Percentiles rank a stretch among this genome's conserved stretches.
phyloP scores from a whole-genome alignment of 768 basidiomycete species.

The Naematelia aurantialba region DNA sequence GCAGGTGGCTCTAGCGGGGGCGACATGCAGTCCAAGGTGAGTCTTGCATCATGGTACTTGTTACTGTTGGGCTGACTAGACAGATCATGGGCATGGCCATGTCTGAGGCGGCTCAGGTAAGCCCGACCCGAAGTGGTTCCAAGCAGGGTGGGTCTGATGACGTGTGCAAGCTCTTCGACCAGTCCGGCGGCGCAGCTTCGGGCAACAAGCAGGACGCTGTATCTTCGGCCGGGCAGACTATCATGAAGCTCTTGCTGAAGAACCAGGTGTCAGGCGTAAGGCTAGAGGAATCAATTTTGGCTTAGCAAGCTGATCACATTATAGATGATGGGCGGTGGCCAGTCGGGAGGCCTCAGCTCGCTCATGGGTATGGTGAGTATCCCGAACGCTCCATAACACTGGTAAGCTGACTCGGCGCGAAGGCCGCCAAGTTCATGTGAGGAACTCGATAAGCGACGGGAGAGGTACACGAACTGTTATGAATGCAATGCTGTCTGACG shows the following conservation, averaged over 20 bases:
- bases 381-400: not conserved
- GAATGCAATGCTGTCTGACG: not conserved
- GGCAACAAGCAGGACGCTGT: conserved; percentile 67
- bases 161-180: conserved; percentile 61
- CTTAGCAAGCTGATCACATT: conserved; percentile 12
- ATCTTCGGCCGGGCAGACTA: conserved; percentile 77
- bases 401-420: not conserved
- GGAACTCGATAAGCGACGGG: not conserved
- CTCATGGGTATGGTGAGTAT: conserved; percentile 62
- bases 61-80: not conserved
- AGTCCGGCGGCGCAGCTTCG: conserved; percentile 61
- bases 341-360: conserved; percentile 55
- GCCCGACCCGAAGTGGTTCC: conserved; percentile 1
- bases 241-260: conserved; percentile 72
- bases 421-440: conserved; percentile 25
- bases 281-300: conserved; percentile 5
- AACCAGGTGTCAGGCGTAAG: conserved; percentile 46
- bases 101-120: conserved; percentile 58
- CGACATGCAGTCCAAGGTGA: conserved; percentile 53
- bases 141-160: not conserved
- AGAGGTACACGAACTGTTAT: not conserved
- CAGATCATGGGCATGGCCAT: conserved; percentile 80
- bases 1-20: conserved; percentile 51
- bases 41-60: not conserved
- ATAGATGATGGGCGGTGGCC: conserved; percentile 60